Evolutionary conservation across 2,329 filamentous ascomycete species (phyloP), one percentile per base, ranked within the genome.

Genomic region (Neocatenulostroma microsporum): DNA sequence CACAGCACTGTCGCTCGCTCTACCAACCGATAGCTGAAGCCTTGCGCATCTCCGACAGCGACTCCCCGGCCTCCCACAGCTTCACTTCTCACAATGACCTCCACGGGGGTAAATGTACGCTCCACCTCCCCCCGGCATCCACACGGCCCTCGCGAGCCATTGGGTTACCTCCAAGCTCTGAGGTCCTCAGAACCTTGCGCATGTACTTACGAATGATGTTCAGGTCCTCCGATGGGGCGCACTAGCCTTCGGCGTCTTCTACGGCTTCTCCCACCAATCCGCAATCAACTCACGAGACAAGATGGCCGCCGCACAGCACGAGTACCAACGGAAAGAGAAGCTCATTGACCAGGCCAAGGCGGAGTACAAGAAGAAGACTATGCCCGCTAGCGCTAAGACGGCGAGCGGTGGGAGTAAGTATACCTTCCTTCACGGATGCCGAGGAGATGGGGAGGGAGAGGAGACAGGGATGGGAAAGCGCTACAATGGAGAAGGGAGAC

Each of bases 141-240:
- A n/a, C n/a, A n/a, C n/a, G n/a, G n/a, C n/a, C n/a, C n/a, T n/a
- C n/a, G n/a, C n/a, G n/a, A n/a, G n/a, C n/a, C n/a, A n/a, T n/a
- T n/a, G n/a, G n/a, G n/a, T n/a, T n/a, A n/a, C n/a, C n/a, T n/a
- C n/a, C n/a, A n/a, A n/a, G n/a, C n/a, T n/a, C n/a, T n/a, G n/a
- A n/a, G n/a, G n/a, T n/a, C n/a, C n/a, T n/a, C n/a, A n/a, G n/a
- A n/a, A n/a, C n/a, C n/a, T n/a, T n/a, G n/a, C n/a, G n/a, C n/a
- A n/a, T n/a, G n/a, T n/a, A n/a, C n/a, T n/a, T n/a, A n/a, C n/a
- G n/a, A n/a, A n/a, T n/a, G n/a, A n/a, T n/a, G 14, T 23, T 39
- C 66, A 98, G 91, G 89, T 98, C 66, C 78, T 96, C 66, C 88
- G 91, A 69, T 98, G 89, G 76, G 89, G 87, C 61, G 88, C 88